Conservation (phyloP, 768 basidiomycete genomes). For the Pilatotrama ljubarskyi region DNA sequence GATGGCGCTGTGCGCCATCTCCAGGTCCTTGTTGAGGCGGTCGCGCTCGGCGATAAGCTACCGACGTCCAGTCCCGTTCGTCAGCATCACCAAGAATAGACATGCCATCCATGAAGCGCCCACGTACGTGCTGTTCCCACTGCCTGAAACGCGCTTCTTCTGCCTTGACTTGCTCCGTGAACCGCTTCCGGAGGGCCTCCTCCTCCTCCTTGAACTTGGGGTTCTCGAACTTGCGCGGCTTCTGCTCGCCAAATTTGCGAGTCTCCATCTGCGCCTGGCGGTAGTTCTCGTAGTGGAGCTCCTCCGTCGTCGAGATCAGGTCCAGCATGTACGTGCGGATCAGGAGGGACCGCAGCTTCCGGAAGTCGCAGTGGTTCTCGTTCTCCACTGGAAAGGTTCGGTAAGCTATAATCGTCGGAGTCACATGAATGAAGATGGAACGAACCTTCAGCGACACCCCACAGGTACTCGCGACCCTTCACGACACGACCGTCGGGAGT, state of each 20-base stretch:
- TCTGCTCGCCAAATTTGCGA: constrained; percentile 97
- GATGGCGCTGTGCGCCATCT: constrained; percentile 88
- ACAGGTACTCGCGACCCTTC: constrained; percentile 97
- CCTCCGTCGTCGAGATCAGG: constrained; percentile 93
- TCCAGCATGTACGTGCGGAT: constrained; percentile 99
- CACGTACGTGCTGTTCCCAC: constrained; percentile 95
- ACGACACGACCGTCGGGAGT: constrained; percentile 89
- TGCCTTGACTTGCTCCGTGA: constrained; percentile 99
- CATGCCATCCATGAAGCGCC: background rate
- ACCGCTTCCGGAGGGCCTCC: constrained; percentile 92
- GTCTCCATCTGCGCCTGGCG: constrained; percentile 99
- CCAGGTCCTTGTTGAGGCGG: constrained; percentile 98
- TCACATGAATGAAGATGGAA: constrained; percentile 10
- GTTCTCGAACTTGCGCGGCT: constrained; percentile 98
- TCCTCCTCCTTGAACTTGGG: constrained; percentile 99
- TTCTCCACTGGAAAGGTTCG: constrained; percentile 74
- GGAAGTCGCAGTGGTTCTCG: constrained; percentile 99
- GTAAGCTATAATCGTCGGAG: background rate
- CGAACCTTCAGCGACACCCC: constrained; percentile 99
- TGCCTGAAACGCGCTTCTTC: constrained; percentile 98
- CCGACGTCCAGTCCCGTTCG: constrained; percentile 21
- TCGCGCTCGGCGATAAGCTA: constrained; percentile 98
- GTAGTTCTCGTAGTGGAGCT: constrained; percentile 97
- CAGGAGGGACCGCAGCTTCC: constrained; percentile 90
- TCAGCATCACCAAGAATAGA: background rate